phyloP scores from a whole-genome alignment of 768 basidiomycete species.

The Suillus placidus region DNA sequence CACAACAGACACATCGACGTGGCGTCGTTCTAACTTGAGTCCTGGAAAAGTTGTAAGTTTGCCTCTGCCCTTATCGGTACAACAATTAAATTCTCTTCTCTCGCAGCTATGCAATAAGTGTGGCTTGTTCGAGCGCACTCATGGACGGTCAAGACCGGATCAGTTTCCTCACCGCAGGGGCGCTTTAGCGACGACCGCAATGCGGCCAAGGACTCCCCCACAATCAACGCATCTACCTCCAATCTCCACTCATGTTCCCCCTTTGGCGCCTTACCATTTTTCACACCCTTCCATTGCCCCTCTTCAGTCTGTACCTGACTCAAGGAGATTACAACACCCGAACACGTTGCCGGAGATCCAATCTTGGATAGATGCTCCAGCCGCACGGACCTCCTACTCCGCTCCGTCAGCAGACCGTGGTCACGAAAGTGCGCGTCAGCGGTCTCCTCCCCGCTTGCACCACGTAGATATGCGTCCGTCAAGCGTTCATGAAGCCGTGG shows the following conservation, averaged over 20 bases:
- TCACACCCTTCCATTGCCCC: conserved; percentile 57
- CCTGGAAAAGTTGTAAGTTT: conserved; percentile 73
- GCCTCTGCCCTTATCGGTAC: conserved; percentile 1
- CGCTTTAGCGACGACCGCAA: conserved; percentile 55
- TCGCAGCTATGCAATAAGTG: conserved; percentile 61
- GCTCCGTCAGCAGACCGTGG: conserved; percentile 33
- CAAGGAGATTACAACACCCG: conserved; percentile 34
- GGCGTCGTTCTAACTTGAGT: conserved; percentile 74
- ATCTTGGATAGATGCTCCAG: conserved; percentile 46
- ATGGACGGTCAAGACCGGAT: conserved; percentile 76
- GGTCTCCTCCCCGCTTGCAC: conserved; percentile 36
- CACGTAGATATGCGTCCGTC: conserved; percentile 36
- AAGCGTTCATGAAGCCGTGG: conserved; percentile 34
- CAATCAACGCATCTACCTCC: conserved; percentile 46
- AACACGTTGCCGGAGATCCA: conserved; percentile 51
- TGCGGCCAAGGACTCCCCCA: conserved; percentile 56
- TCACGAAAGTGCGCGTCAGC: conserved; percentile 35
- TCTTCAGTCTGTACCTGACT: conserved; percentile 40
- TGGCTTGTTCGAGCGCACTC: conserved; percentile 79
- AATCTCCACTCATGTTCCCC: conserved; percentile 43
- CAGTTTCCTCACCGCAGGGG: conserved; percentile 83
- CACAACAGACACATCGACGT: conserved; percentile 83
- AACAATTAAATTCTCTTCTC: conserved; percentile 11
- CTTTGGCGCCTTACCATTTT: conserved; percentile 52
- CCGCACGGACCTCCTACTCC: conserved; percentile 29